Evolutionary conservation across 1,284 basidiomycete genomes (phyloP), one percentile per base, ranked within the genome.

Genomic region (Ceratobasidium sp.): DNA sequence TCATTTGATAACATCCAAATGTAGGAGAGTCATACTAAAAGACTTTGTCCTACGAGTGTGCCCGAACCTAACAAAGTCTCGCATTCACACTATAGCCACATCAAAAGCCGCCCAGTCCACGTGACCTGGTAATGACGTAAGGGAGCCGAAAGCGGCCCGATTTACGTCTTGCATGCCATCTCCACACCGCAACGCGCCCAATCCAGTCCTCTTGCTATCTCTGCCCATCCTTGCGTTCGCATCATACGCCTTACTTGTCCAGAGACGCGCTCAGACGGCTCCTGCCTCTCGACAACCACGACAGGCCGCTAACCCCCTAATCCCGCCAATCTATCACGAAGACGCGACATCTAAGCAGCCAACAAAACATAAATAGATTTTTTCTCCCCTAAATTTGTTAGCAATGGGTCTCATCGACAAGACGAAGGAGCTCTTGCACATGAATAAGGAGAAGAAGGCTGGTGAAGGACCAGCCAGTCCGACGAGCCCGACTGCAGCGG

Each of bases 241-340:
- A 53, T 80, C 85, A 0, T 92, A 91, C 80, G 87, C 84, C 79
- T 80, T 82, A 74, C 81, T 90, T 76, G 80, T 88, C 53, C 87
- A 87, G 78, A 81, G 84, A 78, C 85, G 90, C 80, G 88, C 89
- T 80, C 79, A 82, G 74, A 86, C 85, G 1, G 81, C 86, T 76
- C 90, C 91, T 14, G 88, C 89, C 2, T 90, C 89, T 7, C 82
- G 83, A 39, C 87, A 88, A 78, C 89, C 88, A 43, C 83, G 89
- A 71, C 90, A 88, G 77, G 84, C 85, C 80, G 88, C 90, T 77
- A 86, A 88, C 77, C 90, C 90, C 49, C 87, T 91, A 76, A 83
- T 89, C 74, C 90, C 90, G 53, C 88, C 90, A 29, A 84, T 86
- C 66, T 88, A 87, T 79, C 82, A 82, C 37, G 64, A 68, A 29